A percentile compares a stretch with the other conserved stretches of the same genome.
Conservation (phyloP, 164 flowering plant genomes). For the Platanus orientalis region DNA sequence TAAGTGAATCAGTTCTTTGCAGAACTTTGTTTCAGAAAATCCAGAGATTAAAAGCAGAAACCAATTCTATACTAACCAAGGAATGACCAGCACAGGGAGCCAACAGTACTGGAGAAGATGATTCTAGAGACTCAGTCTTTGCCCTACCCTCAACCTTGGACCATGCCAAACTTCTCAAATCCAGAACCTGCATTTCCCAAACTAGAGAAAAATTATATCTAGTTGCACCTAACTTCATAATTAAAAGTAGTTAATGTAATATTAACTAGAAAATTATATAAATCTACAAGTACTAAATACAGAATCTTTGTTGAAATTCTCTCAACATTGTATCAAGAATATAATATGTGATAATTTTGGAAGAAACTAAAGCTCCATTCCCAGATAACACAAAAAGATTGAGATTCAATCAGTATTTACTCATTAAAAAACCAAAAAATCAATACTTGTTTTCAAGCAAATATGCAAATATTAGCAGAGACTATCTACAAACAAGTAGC, state of each 20-base stretch:
- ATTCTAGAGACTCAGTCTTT: slow-evolving; percentile 41
- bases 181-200: slow-evolving; percentile 59
- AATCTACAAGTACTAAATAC: too few species aligned
- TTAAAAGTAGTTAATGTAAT: not conserved
- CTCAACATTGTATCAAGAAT: not conserved
- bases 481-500: not conserved
- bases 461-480: not conserved
- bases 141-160: slow-evolving; percentile 67
- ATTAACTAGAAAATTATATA: not conserved
- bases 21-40: not conserved
- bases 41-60: slow-evolving; percentile 6
- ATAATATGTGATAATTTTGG: not conserved
- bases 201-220: slow-evolving; percentile 1
- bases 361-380: not conserved
- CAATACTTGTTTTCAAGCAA: not conserved
- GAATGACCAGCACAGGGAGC: slow-evolving; percentile 96
- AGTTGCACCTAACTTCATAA: not conserved
- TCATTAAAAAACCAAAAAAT: not conserved
- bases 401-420: not conserved
- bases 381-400: not conserved
- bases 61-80: slow-evolving; percentile 50
- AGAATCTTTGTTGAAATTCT: not conserved
- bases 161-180: slow-evolving; percentile 93
- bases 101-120: slow-evolving; percentile 34
- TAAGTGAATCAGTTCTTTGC: not conserved